Evolutionary conservation across 192 early-diverging fungal species (phyloP), one percentile per base, ranked within the genome.

Genomic region (Linnemannia elongata): DNA sequence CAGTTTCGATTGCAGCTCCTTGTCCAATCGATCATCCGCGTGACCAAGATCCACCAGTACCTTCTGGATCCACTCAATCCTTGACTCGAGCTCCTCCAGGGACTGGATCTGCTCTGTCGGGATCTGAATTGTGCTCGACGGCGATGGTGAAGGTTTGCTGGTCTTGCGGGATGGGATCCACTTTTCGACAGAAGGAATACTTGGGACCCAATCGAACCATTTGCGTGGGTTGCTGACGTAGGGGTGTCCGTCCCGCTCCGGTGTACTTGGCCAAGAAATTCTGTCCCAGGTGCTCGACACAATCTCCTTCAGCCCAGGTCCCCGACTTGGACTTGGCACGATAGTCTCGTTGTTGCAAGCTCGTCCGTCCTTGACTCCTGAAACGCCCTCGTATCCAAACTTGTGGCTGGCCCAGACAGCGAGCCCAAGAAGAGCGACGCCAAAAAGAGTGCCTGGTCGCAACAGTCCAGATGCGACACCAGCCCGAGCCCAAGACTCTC

Each of bases 41-140:
- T 75, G 45, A 13, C 68, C 72, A 4, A 83, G 60, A 0, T 84
- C 77, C 2, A 54, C 79, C 3, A 86, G 71, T 1, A 69, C 44
- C 36, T 86, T 80, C 13, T 86, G 84, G 17, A 86, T 86, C 84
- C 33, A 77, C 33, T 77, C 74, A 35, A 86, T 75, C 22, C 78
- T 69, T 4, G 78, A 45, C 60, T 86, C 79, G 10, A 86, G 75
- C 8, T 81, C 84, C 39, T 81, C 84, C 33, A 81, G 20, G 30
- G 84, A 78, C 0, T 74, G 74, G 38, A 86, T 86, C 8, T 86
- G 63, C 8, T 75, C 79, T 3, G 78, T 66, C 24, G 84, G 84
- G 15, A 86, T 74, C 54, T 66, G 57, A 47, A 81, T 80, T n/a
- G 35, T 79, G 12, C 13, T 72, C n/a, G 75, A 36, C 8, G 35